phyloP scores from a whole-genome alignment of 805 yeast genomes.

The Candida tallmaniae region DNA sequence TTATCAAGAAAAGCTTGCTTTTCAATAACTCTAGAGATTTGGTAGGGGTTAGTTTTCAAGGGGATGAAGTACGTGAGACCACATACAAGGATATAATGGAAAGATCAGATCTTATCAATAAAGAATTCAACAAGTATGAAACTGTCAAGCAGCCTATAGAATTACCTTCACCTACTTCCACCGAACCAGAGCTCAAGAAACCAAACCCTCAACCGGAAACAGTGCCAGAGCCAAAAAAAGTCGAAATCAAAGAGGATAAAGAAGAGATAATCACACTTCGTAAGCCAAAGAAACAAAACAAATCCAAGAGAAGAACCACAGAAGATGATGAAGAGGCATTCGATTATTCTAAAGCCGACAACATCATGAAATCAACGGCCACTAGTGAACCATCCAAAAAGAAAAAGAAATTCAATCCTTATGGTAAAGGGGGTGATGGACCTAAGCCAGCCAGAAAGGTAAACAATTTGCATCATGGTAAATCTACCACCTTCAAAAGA shows the following conservation, averaged over 20 bases:
- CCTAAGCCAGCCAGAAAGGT: constrained; percentile 50
- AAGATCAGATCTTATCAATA: constrained; percentile 8
- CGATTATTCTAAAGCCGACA: constrained; percentile 44
- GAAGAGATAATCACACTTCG: constrained; percentile 40
- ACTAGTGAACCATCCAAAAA: constrained; percentile 8
- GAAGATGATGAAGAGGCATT: constrained; percentile 21
- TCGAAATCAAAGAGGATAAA: constrained; percentile 9
- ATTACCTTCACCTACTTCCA: neutral
- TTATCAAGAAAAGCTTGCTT: constrained; percentile 11
- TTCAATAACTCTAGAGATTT: constrained; percentile 16
- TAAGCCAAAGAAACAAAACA: constrained; percentile 10
- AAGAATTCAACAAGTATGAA: constrained; percentile 9
- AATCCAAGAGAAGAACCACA: constrained; percentile 1
- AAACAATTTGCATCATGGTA: constrained; percentile 33
- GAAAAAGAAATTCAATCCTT: constrained; percentile 54
- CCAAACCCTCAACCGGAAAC: neutral
- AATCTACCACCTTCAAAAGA: constrained; percentile 28
- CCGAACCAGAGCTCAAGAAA: neutral
- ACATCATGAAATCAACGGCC: constrained; percentile 26
- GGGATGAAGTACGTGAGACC: constrained; percentile 12
- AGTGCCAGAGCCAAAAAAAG: neutral
- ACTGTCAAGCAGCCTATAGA: neutral
- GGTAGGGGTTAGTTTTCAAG: constrained; percentile 13
- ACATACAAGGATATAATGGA: constrained; percentile 9
- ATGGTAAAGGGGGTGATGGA: constrained; percentile 44